Conservation (phyloP, 345 rosid genomes). For the Aurinia saxatilis region DNA sequence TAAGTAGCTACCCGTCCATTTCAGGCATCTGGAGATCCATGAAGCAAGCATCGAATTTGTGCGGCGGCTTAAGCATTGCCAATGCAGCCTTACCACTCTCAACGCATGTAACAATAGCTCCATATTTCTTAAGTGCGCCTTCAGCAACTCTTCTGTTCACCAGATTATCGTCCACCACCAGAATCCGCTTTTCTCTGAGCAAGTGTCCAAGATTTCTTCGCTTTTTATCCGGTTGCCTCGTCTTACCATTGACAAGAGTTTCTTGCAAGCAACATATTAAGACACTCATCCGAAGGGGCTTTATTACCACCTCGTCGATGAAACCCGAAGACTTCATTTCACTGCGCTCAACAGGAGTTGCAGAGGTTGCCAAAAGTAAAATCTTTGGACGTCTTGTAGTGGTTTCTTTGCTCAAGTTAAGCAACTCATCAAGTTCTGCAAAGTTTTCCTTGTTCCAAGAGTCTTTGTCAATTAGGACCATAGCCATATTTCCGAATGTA, state of each 20-base stretch:
- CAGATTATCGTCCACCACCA: constrained; percentile 87
- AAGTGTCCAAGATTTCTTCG: constrained; percentile 43
- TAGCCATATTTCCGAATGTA: constrained; percentile 26
- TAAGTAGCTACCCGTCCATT: constrained; percentile 73
- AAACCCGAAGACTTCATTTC: constrained; percentile 50
- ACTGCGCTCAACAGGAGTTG: constrained; percentile 32
- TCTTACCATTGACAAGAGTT: constrained; percentile 50
- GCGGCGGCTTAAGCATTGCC: constrained; percentile 69
- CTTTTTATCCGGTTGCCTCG: constrained; percentile 38
- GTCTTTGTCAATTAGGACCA: constrained; percentile 75
- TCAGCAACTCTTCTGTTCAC: constrained; percentile 94
- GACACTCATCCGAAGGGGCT: constrained; percentile 67
- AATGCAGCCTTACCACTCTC: constrained; percentile 71
- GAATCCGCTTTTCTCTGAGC: constrained; percentile 52
- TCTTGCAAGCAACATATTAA: constrained; percentile 70
- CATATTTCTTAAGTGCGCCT: constrained; percentile 70
- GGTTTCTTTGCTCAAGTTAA: constrained; percentile 25
- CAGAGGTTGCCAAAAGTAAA: constrained; percentile 26
- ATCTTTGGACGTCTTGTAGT: constrained; percentile 8
- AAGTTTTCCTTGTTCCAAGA: constrained; percentile 53
- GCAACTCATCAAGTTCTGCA: constrained; percentile 27
- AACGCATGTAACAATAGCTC: constrained; percentile 78
- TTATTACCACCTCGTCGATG: constrained; percentile 44
- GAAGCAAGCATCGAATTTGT: constrained; percentile 80
- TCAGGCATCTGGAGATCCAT: constrained; percentile 99